Evolutionary conservation across 2,329 filamentous ascomycete genomes (phyloP).

Genomic region (Dactylonectria macrodidyma): DNA sequence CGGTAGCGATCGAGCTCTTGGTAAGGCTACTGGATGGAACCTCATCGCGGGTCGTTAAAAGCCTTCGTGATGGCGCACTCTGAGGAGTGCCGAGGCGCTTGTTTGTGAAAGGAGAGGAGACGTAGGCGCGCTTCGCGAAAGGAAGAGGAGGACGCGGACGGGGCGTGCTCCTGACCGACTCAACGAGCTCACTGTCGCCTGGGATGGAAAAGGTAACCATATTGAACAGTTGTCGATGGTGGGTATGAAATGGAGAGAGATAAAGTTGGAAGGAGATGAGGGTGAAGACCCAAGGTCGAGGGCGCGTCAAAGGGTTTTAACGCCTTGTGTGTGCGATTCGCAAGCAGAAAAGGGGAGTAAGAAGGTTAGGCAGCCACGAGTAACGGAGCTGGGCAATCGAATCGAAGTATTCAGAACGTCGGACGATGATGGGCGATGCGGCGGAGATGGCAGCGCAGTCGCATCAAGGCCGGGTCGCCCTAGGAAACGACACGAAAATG

Average conservation of each 20-base stretch:
- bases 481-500: constrained; percentile 50
- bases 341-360: constrained; percentile 28
- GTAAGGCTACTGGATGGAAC: constrained; percentile 54
- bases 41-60: constrained; percentile 54
- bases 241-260: constrained; percentile 19
- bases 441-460: constrained; percentile 48
- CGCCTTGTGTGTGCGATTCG: constrained; percentile 21
- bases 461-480: constrained; percentile 49
- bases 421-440: constrained; percentile 43
- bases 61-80: constrained; percentile 54
- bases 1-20: constrained; percentile 53
- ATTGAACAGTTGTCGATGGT: constrained; percentile 21
- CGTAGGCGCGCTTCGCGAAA: constrained; percentile 60
- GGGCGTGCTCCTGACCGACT: constrained; percentile 54
- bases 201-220: constrained; percentile 60
- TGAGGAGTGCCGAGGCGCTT: constrained; percentile 58
- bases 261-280: constrained; percentile 31
- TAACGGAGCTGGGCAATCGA: constrained; percentile 35
- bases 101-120: constrained; percentile 54
- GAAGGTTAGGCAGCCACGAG: constrained; percentile 20
- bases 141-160: constrained; percentile 58
- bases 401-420: constrained; percentile 36
- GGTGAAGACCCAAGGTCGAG: constrained; percentile 25
- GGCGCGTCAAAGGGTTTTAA: constrained; percentile 28
- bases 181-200: constrained; percentile 52